Base-by-base conservation (phyloP, 805 yeast species). In the Ascoidea tarda region DNA sequence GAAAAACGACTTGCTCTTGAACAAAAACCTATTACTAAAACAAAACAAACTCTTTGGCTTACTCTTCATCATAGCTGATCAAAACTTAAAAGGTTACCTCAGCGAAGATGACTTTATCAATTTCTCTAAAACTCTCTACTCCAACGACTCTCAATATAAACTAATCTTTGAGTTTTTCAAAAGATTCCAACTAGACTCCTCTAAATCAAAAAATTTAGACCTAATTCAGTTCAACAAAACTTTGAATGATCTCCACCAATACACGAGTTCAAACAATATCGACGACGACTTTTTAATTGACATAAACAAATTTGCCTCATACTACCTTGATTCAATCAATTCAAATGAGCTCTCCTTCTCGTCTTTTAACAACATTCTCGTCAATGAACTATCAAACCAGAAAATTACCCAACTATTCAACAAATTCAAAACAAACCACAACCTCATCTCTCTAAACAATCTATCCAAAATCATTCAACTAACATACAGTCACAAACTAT, bases 21-120 rank as follows among this genome's bases (percentile, higher is more conserved):
- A 21, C 28, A 21, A 21, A 21, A 21, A 21, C 28, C 28, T 21
- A 21, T 21, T 21, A 21, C 28, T 21, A 21, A 21, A 21, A 21
- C 28, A 21, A 21, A 21, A 21, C 28, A 21, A 21, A 21, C 28
- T 21, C 45, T 54, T 16, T 32, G 85, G 84, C 5, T 74, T 90
- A 55, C 79, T 91, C 50, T 91, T 85, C 63, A 72, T 84, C 53
- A 80, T 88, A 32, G 87, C 96, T 14, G 98, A 91, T 68, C 78
- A 78, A 54, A 72, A 75, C 46, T 71, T 74, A 53, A 78, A 79
- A 58, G 97, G 96, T 6, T 81, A 74, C 54, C 72, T 87, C 50
- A 74, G 78, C 32, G 70, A 81, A 50, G 65, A 71, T 32, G 96
- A 91, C 63, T 91, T 95, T 84, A 68, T 78, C 50, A 74, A 75